Evolutionary conservation across 106 monocot species (phyloP).

Genomic region (Posidonia australis): DNA sequence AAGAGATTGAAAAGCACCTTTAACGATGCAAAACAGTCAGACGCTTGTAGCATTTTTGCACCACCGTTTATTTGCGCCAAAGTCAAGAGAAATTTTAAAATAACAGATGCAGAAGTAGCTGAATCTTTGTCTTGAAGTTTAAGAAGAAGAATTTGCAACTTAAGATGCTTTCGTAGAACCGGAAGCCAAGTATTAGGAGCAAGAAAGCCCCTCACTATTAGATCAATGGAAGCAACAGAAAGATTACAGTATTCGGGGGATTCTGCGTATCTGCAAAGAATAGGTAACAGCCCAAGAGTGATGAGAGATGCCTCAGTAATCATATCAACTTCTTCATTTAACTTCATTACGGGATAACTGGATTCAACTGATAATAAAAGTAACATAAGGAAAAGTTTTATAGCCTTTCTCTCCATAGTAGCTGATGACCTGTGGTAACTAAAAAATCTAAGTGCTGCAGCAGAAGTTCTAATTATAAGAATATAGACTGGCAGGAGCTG

Average conservation of each 20-base stretch:
- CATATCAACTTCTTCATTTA: conserved; percentile 21
- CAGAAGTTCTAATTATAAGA: conserved; percentile 41
- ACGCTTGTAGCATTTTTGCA: conserved; percentile 54
- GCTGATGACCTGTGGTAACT: conserved; percentile 23
- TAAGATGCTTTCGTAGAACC: conserved; percentile 64
- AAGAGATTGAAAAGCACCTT: conserved; percentile 40
- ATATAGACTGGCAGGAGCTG: conserved; percentile 24
- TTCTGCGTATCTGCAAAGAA: conserved; percentile 70
- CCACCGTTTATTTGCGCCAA: conserved; percentile 55
- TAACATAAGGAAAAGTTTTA: conserved; percentile 42
- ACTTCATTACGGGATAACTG: conserved; percentile 23
- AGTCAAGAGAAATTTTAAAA: conserved; percentile 67
- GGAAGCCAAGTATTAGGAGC: conserved; percentile 51
- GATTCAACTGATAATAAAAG: conserved; percentile 40
- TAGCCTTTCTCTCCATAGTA: conserved; percentile 20
- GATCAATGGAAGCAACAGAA: conserved; percentile 53
- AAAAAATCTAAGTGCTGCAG: conserved; percentile 26
- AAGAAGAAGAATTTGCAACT: conserved; percentile 39
- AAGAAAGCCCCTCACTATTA: conserved; percentile 52
- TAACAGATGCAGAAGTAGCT: conserved; percentile 23
- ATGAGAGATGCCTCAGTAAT: conserved; percentile 39
- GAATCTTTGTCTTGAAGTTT: conserved; percentile 30
- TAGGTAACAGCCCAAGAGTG: conserved; percentile 45
- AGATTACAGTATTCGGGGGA: conserved; percentile 34
- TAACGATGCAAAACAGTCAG: conserved; percentile 39